Percentiles rank a stretch among this genome's conserved stretches.
Evolutionary conservation across 805 yeast species (phyloP).

Genomic region (Candida dajiaensis): DNA sequence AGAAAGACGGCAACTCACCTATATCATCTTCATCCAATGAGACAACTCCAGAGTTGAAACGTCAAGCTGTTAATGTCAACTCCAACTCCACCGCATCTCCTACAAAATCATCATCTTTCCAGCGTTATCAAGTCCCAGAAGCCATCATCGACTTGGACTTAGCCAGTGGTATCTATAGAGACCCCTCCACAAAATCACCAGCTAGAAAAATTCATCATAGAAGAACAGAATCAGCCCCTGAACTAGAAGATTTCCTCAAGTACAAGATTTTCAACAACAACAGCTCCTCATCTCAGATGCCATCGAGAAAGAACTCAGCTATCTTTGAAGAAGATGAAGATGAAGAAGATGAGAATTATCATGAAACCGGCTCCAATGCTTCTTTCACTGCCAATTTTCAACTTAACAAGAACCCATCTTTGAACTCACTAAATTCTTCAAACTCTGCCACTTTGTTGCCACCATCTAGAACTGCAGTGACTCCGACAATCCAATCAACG

Average conservation of each 20-base stretch:
- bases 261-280: conserved; percentile 11
- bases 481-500: conserved; percentile 17
- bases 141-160: conserved; percentile 53
- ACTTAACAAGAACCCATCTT: conserved; percentile 17
- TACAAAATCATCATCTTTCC: conserved; percentile 4
- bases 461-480: conserved; percentile 2
- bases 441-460: conserved; percentile 7
- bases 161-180: conserved; percentile 35
- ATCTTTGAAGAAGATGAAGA: conserved; percentile 30
- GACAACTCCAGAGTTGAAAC: conserved; percentile 22
- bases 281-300: conserved; percentile 4
- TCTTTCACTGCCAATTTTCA: conserved; percentile 10
- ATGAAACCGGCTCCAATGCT: conserved; percentile 13
- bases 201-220: conserved; percentile 34
- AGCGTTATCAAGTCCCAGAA: conserved; percentile 35
- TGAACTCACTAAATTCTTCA: conserved; percentile 11
- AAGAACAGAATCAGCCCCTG: conserved; percentile 54
- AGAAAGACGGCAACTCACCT: neutral
- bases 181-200: conserved; percentile 18
- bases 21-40: conserved; percentile 19
- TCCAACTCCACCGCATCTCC: neutral
- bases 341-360: conserved; percentile 17
- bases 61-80: conserved; percentile 3
- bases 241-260: conserved; percentile 31
- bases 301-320: conserved; percentile 22